A percentile compares a stretch with the other conserved stretches of the same genome.
Evolutionary conservation across 2,329 filamentous ascomycete genomes (phyloP).

Genomic region (Periconia sp.): DNA sequence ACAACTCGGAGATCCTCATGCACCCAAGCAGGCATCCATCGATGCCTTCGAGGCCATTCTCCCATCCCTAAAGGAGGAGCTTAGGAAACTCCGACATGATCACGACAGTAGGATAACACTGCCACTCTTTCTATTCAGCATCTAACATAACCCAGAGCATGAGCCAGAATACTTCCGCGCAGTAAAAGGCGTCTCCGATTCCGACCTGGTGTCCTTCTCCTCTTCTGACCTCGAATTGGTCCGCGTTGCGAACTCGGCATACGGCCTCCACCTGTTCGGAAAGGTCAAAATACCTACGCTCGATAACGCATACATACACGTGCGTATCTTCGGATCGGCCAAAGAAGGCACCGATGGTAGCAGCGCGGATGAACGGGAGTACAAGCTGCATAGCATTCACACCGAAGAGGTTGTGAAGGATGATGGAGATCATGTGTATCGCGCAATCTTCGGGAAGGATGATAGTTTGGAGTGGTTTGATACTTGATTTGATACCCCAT

Average conservation of each 20-base stretch:
- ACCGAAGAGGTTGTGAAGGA: constrained; percentile 35
- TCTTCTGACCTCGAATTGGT: constrained; percentile 27
- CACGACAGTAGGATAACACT: constrained; percentile 32
- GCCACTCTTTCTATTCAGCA: neutral
- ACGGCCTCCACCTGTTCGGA: constrained; percentile 36
- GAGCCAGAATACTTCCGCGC: constrained; percentile 41
- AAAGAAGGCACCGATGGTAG: constrained; percentile 38
- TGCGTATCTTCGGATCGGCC: constrained; percentile 33
- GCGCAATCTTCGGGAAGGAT: constrained; percentile 33
- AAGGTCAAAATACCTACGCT: constrained; percentile 28
- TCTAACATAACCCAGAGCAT: constrained; percentile 26
- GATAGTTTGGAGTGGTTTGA: constrained; percentile 40
- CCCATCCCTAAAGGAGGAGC: constrained; percentile 32
- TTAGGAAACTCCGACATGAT: constrained; percentile 35
- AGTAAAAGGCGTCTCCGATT: constrained; percentile 45
- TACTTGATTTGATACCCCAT: constrained; percentile 20
- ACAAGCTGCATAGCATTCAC: constrained; percentile 38
- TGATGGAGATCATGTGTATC: constrained; percentile 32
- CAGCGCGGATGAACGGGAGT: constrained; percentile 31
- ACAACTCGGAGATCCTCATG: constrained; percentile 32
- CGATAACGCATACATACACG: constrained; percentile 32
- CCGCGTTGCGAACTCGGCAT: constrained; percentile 32
- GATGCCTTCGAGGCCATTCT: constrained; percentile 37
- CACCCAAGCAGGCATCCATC: constrained; percentile 38
- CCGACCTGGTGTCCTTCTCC: constrained; percentile 33